Evolutionary conservation across 768 basidiomycete species (phyloP).

Genomic region (Suillus lakei): DNA sequence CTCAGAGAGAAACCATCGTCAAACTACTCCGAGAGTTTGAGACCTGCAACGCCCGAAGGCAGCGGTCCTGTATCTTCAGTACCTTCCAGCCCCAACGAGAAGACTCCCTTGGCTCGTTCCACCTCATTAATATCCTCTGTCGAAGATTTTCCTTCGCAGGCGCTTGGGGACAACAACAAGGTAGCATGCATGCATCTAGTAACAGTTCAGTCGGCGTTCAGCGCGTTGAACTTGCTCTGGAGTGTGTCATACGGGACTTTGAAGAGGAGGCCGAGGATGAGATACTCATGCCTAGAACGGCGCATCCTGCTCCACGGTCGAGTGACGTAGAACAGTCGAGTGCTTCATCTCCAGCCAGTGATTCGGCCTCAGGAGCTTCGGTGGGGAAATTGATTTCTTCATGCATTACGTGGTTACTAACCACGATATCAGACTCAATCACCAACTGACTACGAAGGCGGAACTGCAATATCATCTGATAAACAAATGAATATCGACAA

Average conservation of each 20-base stretch:
- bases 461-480: conserved; percentile 75
- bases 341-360: conserved; percentile 22
- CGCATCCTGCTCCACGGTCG: conserved; percentile 48
- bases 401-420: conserved; percentile 25
- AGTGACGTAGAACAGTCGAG: conserved; percentile 31
- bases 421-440: conserved; percentile 29
- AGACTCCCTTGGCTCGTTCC: conserved; percentile 45
- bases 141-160: conserved; percentile 30
- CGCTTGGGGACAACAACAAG: conserved; percentile 17
- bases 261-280: conserved; percentile 79
- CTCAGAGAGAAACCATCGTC: conserved; percentile 49
- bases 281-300: conserved; percentile 73
- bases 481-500: conserved; percentile 51
- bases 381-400: conserved; percentile 24
- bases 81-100: conserved; percentile 48
- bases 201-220: conserved; percentile 55
- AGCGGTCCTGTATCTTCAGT: conserved; percentile 43
- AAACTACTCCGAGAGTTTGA: conserved; percentile 50
- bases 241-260: conserved; percentile 77
- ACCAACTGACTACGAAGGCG: conserved; percentile 57
- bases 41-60: conserved; percentile 62
- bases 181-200: conserved; percentile 34
- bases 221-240: conserved; percentile 72
- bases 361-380: conserved; percentile 20
- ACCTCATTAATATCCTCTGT: conserved; percentile 45